Evolutionary conservation across 345 rosid genomes (phyloP).

Genomic region (Excoecaria agallocha): DNA sequence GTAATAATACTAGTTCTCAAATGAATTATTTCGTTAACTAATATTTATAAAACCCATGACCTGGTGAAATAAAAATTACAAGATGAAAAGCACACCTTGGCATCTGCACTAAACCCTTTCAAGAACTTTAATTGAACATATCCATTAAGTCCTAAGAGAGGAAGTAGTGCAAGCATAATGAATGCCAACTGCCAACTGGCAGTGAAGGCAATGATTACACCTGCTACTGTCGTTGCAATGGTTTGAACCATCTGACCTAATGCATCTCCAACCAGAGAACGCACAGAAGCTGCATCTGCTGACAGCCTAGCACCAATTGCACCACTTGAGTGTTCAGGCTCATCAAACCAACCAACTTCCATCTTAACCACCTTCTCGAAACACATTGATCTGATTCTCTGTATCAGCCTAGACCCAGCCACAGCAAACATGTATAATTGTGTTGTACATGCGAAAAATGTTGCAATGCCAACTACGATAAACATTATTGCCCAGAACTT

Average conservation of each 20-base stretch:
- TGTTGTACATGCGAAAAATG: slow-evolving; percentile 47
- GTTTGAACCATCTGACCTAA: slow-evolving; percentile 53
- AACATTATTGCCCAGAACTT: slow-evolving; percentile 75
- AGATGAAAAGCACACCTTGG: slow-evolving; percentile 16
- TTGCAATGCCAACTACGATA: slow-evolving; percentile 53
- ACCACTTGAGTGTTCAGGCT: slow-evolving; percentile 57
- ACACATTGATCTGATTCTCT: slow-evolving; percentile 66
- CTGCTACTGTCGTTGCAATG: slow-evolving; percentile 43
- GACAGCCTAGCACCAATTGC: slow-evolving; percentile 65
- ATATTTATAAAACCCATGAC: no score
- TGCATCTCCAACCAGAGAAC: slow-evolving; percentile 62
- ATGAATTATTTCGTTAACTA: no score
- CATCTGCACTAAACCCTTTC: slow-evolving; percentile 51
- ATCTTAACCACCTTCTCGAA: slow-evolving; percentile 81
- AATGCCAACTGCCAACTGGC: slow-evolving; percentile 64
- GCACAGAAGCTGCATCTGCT: slow-evolving; percentile 58
- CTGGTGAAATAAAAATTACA: no score
- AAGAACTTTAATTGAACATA: slow-evolving; percentile 43
- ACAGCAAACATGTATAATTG: slow-evolving; percentile 62
- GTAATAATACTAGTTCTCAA: no score
- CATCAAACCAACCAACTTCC: slow-evolving; percentile 91
- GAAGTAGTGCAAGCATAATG: slow-evolving; percentile 44
- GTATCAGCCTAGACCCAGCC: slow-evolving; percentile 72
- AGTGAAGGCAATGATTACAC: slow-evolving; percentile 54
- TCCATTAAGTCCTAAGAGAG: slow-evolving; percentile 49